Evolutionary conservation across 345 rosid genomes (phyloP), one percentile per base, ranked within the genome.

Genomic region (Aethionema arabicum): DNA sequence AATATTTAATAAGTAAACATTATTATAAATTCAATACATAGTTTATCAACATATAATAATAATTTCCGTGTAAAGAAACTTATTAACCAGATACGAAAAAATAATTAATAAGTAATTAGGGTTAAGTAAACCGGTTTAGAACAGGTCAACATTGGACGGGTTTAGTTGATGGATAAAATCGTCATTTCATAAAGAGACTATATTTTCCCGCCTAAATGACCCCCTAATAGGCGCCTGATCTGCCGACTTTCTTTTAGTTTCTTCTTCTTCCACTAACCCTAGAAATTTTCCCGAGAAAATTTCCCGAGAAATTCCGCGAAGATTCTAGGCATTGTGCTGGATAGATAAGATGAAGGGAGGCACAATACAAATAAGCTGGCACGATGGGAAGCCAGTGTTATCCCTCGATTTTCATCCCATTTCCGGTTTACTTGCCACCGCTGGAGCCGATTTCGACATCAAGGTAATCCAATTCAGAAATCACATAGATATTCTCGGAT

Each of bases 301-400:
- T 70, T 43, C 54, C 11, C 49, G 65, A 50, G 69, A 57, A 57
- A 68, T 29, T 31, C 31, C 36, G 69, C 16, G 5, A 29, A 48
- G 73, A 32, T 14, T 60, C 37, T 62, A 44, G 44, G 56, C 50
- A 39, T 32, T 54, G 15, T 55, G 32, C 39, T 29, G 8, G 11
- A 21, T 13, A 3, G 4, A 11, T 2, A 56, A 64, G 64, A 91
- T 92, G 97, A 92, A 82, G 69, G 97, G 90, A 54, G 90, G 99
- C n/a, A 90, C 97, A 3, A 75, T 92, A 42, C 98, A 92, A 80
- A 92, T 92, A 6, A 85, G 80, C 31, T 92, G 98, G 98, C 96
- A 92, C 75, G 95, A 82, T 39, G 83, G 77, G 3, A 92, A 87
- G 43, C 95, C 96, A 0, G 95, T 92, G 5, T 67, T 89, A 51